Evolutionary conservation across 2,329 filamentous ascomycete genomes (phyloP).

Genomic region (Tolypocladium capitatum): DNA sequence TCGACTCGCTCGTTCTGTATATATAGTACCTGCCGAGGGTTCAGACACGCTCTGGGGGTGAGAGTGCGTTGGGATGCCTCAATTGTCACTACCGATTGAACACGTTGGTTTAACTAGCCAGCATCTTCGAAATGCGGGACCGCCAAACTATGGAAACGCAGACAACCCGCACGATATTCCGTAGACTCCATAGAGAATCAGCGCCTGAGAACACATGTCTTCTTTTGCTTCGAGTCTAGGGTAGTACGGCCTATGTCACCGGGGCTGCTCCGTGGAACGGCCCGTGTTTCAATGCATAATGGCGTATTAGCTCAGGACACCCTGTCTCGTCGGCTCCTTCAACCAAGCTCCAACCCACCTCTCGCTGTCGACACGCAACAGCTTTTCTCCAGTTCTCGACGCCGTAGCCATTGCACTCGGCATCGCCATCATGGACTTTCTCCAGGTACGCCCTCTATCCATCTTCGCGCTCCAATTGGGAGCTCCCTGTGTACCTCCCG

Average conservation of each 20-base stretch:
- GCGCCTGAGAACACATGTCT: too few relatives aligned
- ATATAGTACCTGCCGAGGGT: not conserved
- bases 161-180: not conserved
- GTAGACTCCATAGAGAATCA: not conserved
- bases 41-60: not conserved
- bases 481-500: slow-evolving; percentile 6
- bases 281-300: not conserved
- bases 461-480: not conserved
- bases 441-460: slow-evolving; percentile 24
- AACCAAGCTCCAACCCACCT: not conserved
- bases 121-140: not conserved
- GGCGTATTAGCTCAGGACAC: slow-evolving; percentile 1
- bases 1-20: not conserved
- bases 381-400: not conserved
- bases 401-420: slow-evolving; percentile 1
- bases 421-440: slow-evolving; percentile 29
- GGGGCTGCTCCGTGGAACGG: not conserved
- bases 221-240: too few relatives aligned
- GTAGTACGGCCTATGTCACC: not conserved
- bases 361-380: not conserved
- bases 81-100: not conserved
- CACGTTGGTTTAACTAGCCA: too few relatives aligned
- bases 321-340: not conserved
- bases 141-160: not conserved
- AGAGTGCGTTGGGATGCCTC: not conserved